Percentiles rank a stretch among this genome's conserved stretches.
phyloP scores from a whole-genome alignment of 2,329 filamentous ascomycete genomes.

The Onygena corvina region DNA sequence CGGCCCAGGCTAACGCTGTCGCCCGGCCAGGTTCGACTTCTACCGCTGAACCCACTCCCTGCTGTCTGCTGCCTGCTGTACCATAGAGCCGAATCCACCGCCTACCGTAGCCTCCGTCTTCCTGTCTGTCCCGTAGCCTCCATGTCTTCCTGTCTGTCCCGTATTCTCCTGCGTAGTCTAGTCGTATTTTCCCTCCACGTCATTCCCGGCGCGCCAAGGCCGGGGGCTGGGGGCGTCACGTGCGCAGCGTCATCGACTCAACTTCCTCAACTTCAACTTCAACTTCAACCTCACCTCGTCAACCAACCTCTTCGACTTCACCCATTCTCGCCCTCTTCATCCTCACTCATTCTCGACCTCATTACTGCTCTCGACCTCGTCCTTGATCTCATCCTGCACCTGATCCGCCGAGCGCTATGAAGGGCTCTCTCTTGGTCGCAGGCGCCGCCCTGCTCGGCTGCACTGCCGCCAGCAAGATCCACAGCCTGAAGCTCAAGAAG shows the following conservation, averaged over 20 bases:
- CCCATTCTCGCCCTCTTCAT: not conserved
- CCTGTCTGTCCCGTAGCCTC: not conserved
- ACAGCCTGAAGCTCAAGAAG: conserved; percentile 98
- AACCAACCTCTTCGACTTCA: not conserved
- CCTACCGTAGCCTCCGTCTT: not conserved
- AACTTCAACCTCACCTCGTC: not conserved
- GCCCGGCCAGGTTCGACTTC: conserved; percentile 67
- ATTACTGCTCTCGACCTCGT: not conserved
- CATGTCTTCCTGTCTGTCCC: not conserved
- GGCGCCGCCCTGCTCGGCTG: conserved; percentile 69
- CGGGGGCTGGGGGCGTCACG: not conserved
- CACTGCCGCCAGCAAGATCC: conserved; percentile 63
- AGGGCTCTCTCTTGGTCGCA: conserved; percentile 67
- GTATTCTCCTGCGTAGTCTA: not conserved
- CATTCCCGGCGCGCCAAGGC: not conserved
- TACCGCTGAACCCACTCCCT: conserved; percentile 48
- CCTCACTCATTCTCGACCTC: not conserved
- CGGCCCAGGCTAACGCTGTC: conserved; percentile 30
- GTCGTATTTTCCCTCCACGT: not conserved
- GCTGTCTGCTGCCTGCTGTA: not conserved
- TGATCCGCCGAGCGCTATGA: conserved; percentile 48
- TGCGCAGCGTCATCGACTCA: not conserved
- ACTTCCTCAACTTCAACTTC: not conserved
- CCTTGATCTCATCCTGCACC: not conserved
- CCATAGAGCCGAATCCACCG: not conserved